A percentile compares a stretch with the other conserved stretches of the same genome.
Evolutionary conservation across 306 rosid genomes (phyloP).

Genomic region (Chamaecrista fasciculata): DNA sequence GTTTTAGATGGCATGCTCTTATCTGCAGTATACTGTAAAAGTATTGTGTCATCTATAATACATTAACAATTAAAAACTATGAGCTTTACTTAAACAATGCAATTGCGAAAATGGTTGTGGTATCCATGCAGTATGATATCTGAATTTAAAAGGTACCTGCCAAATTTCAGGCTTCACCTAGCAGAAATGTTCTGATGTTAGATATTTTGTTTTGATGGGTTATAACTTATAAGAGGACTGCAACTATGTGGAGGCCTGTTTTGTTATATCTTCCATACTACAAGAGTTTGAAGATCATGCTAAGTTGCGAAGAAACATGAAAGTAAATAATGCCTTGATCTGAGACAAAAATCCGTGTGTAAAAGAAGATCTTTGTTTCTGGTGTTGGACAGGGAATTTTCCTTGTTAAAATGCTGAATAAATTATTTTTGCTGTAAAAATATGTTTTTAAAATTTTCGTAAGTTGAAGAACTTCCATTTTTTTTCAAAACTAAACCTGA

Average conservation of each 20-base stretch:
- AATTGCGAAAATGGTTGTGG: neutral
- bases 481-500: neutral
- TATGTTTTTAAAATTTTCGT: neutral
- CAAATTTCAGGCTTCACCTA: neutral
- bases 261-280: neutral
- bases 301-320: neutral
- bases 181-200: neutral
- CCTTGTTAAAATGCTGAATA: neutral
- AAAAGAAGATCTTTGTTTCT: neutral
- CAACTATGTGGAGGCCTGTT: neutral
- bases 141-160: neutral
- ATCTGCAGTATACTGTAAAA: neutral
- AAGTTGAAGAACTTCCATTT: neutral
- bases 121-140: neutral
- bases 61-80: neutral
- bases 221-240: neutral
- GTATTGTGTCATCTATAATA: neutral
- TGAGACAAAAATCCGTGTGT: neutral
- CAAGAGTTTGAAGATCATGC: neutral
- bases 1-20: neutral
- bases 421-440: neutral
- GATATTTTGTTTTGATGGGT: neutral
- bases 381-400: neutral
- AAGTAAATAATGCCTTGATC: neutral
- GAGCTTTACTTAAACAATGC: neutral